Base-by-base conservation (phyloP, 495 filamentous ascomycete species). In the Haplographium delicatum region DNA sequence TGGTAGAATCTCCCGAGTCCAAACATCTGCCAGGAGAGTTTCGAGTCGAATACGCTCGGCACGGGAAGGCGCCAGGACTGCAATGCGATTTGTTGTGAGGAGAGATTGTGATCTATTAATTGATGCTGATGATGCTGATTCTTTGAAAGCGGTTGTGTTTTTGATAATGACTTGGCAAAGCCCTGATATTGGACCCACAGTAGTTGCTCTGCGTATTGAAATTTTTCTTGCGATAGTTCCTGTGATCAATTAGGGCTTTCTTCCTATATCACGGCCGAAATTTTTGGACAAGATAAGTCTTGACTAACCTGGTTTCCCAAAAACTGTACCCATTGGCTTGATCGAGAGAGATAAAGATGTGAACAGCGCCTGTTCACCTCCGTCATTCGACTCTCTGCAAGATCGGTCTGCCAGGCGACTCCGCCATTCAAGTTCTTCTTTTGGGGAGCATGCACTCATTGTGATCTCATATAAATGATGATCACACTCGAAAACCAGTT, bases 111-210 rank as follows among this genome's bases (percentile, higher is more conserved):
- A 90, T 34, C 87, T 73, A 51, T 78, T 81, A 46, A 89, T 78
- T 42, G 69, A 65, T 8, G 77, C 61, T 10, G 65, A 59, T n/a
- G 66, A 59, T 23, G 69, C 27, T 22, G 64, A 65, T 41, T 81
- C 79, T 51, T 85, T 83, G 20, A 81, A 74, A 16, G 78, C 81
- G 61, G 84, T 82, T 1, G 93, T 96, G 57, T 94, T 95, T 59
- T 86, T 90, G 61, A 98, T 89, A 30, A 95, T 86, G 33, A 96
- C 83, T 57, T 91, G 84, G 67, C 65, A 81, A 38, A 75, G 70
- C 47, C 76, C 72, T 11, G 74, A 76, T 60, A 73, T 83, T 24
- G 75, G 76, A 9, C 82, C 72, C 57, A 86, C 71, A 4, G 87
- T 83, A 10, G 82, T 78, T 19, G 86, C 78, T 31, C 87, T 78